Evolutionary conservation across 345 rosid genomes (phyloP).

Genomic region (Eutrema heterophyllum): DNA sequence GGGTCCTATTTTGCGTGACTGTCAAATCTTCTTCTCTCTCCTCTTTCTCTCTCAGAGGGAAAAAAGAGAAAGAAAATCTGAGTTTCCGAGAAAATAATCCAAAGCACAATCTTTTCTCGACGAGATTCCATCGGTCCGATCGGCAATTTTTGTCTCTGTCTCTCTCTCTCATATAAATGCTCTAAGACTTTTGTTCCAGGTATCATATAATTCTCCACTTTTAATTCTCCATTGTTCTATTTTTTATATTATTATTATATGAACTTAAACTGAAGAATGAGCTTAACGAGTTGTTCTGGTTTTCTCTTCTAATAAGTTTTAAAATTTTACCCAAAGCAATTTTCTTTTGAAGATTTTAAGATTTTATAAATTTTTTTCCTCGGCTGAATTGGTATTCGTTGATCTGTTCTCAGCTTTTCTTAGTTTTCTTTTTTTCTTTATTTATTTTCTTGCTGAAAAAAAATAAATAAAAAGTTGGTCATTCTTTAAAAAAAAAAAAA

Average conservation of each 20-base stretch:
- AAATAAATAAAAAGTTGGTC: not conserved
- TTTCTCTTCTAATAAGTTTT: constrained; percentile 12
- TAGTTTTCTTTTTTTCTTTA: not conserved
- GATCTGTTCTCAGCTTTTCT: not conserved
- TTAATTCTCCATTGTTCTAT: not conserved
- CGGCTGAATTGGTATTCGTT: constrained; percentile 7
- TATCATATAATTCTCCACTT: too few relatives aligned
- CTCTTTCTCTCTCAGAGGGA: constrained; percentile 10
- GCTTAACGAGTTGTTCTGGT: not conserved
- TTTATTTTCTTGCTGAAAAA: not conserved
- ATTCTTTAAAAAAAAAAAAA: not conserved
- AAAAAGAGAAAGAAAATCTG: constrained; percentile 12
- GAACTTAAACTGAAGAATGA: not conserved
- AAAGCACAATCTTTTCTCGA: not conserved
- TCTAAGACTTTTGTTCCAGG: constrained; percentile 38
- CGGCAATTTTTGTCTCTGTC: constrained; percentile 27
- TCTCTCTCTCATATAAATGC: constrained; percentile 19
- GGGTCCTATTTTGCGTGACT: constrained; percentile 50
- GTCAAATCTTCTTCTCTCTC: constrained; percentile 66
- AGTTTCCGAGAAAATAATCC: constrained; percentile 2
- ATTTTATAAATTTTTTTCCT: not conserved
- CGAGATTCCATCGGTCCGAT: constrained; percentile 45
- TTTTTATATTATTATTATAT: not conserved
- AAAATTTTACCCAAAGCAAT: constrained; percentile 23
- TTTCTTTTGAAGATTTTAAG: constrained; percentile 15